Evolutionary conservation across 2,329 filamentous ascomycete genomes (phyloP), one percentile per base, ranked within the genome.

Genomic region (Parafenestella ontariensis): DNA sequence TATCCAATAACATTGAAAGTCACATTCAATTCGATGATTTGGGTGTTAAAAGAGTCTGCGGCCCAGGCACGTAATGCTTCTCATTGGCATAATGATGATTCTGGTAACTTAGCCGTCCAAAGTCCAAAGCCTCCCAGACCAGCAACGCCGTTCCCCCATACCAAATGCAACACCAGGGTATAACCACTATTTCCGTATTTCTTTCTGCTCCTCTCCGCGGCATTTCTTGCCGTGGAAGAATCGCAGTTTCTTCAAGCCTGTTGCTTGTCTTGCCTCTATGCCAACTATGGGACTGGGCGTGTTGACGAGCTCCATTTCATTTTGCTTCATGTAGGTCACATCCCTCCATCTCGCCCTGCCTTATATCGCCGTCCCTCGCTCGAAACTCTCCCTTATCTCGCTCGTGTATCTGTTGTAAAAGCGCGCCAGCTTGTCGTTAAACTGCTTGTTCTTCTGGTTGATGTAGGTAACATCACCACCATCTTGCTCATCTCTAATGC

Each of bases 391-490:
- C 72, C 95, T 84, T 68, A 99, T 98, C 76, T 99, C 95, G 28
- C 90, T 87, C 41, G 95, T 99, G 77, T 99, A 99, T 82, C 96
- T 96, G 80, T 99, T 95, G 79, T 99, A 99, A 81, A 98, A 99
- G 64, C 95, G 84, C 49, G 89, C 83, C 76, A 99, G 82, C 81
- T 99, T 98, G 81, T 96, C 88, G 86, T 99, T 99, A 82, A 99
- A 99, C 83, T 97, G 92, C 83, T 98, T 98, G 83, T 99, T 99
- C 72, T 99, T 97, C 79, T 97, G 92, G 79, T 99, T 99, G 85
- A 99, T 99, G 78, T 96, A 98, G 7, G 94, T 98, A 68, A 98
- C 90, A 77, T 99, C 95, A 24, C 87, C 89, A 43, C 93, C 90
- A 60, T 96, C 92, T 52, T 69, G 62, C 54, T 93, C 92, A 59